These are phyloP conservation scores for Apiosordaria backusii DNA, from an alignment of 495 filamentous ascomycete genomes.

Conservation along the genomic window DNA sequence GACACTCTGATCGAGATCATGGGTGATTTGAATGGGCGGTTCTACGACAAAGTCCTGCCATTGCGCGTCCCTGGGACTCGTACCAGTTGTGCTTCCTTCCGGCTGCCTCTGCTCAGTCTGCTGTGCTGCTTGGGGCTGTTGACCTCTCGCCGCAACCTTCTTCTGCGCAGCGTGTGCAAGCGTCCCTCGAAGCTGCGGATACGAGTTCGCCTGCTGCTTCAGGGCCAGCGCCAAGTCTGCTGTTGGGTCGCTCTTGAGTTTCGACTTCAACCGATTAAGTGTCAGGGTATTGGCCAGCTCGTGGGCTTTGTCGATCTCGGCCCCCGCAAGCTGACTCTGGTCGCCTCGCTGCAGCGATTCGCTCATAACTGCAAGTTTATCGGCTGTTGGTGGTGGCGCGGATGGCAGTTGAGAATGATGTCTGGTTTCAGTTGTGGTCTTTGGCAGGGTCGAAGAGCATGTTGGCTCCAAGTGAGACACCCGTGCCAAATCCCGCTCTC, in stretches of 20 bases:
- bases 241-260: conserved; percentile 2
- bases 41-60: too few species aligned
- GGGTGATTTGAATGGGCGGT: conserved; percentile 1
- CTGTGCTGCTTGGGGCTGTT: background rate
- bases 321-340: too few species aligned
- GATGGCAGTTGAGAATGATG: too few species aligned
- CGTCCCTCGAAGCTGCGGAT: background rate
- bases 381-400: too few species aligned
- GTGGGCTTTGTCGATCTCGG: conserved; percentile 5
- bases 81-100: background rate
- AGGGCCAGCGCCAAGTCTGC: background rate
- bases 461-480: too few species aligned
- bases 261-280: background rate
- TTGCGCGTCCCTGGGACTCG: too few species aligned
- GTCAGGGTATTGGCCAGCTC: conserved; percentile 1
- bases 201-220: conserved; percentile 4
- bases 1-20: conserved; percentile 4
- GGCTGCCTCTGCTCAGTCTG: background rate
- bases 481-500: too few species aligned
- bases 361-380: too few species aligned
- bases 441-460: too few species aligned
- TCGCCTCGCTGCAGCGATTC: too few species aligned
- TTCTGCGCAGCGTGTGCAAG: conserved; percentile 4
- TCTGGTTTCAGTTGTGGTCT: too few species aligned
- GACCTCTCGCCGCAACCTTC: background rate